These are phyloP conservation scores for Metrosideros polymorpha DNA, from an alignment of 441 rosid genomes.

Conservation along the genomic window DNA sequence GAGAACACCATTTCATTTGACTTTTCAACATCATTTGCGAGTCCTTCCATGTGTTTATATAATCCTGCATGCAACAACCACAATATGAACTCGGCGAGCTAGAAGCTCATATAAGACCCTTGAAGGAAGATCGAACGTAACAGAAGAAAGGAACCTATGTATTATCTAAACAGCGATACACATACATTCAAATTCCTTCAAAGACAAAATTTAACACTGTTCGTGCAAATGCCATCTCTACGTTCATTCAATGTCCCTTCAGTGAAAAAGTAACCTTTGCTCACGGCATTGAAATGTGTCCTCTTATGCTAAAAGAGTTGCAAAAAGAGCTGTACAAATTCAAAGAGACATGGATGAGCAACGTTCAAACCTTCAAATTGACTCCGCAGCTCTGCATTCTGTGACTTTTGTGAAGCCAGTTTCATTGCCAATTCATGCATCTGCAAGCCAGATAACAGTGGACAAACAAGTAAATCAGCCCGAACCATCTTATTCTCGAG, in stretches of 20 bases:
- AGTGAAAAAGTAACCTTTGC: background rate
- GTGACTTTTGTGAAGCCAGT: conserved; percentile 81
- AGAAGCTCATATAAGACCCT: background rate
- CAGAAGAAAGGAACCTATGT: background rate
- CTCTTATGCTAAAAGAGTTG: background rate
- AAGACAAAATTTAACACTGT: background rate
- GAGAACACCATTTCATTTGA: conserved; percentile 67
- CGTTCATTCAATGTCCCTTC: background rate
- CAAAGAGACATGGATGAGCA: background rate
- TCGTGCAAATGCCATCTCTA: background rate
- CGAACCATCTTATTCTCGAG: background rate
- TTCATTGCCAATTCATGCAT: conserved; percentile 80
- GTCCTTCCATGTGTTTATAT: conserved; percentile 67
- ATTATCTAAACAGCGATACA: background rate
- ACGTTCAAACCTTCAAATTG: conserved; percentile 64
- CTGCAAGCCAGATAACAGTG: conserved; percentile 29
- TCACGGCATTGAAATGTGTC: background rate
- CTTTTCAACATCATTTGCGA: conserved; percentile 79
- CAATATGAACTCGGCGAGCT: background rate
- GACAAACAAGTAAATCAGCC: background rate
- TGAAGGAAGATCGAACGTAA: background rate
- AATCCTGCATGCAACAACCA: conserved; percentile 40
- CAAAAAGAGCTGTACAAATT: background rate
- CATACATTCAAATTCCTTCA: background rate
- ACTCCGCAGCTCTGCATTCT: conserved; percentile 73